Evolutionary conservation across 768 basidiomycete genomes (phyloP), one percentile per base, ranked within the genome.

Genomic region (Mycena galopus): DNA sequence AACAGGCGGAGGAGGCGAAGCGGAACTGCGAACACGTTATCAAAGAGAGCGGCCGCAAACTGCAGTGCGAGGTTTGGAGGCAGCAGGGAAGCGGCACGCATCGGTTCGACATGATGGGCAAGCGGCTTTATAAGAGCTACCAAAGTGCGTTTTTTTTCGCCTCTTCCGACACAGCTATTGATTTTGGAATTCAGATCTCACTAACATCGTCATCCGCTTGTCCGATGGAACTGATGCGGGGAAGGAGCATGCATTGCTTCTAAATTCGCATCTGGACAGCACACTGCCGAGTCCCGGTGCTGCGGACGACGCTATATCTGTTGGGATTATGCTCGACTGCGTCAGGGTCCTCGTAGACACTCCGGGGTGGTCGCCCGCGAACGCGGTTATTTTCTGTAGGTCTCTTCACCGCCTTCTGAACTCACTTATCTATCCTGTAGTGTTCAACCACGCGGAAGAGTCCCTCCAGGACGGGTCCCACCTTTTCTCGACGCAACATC

Each of bases 371-470:
- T 87, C 90, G 11, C 95, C 96, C 1, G 89, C 88, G 39, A 89
- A 95, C 77, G 87, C 95, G 10, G 87, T 95, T 72, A 87, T 99
- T 27, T 96, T 99, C 79, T 81, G 96, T 96, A 76, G 23, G 61
- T 21, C 44, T 9, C 1, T 30, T 14, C 29, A 14, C 23, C 8
- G 9, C 35, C 5, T 53, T 35, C n/a, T 30, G 50, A 29, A 51
- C 21, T 42, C 21, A 59, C 47, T 62, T 47, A 14, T 4, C 47
- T 14, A 7, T 21, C 8, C 14, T 44, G 53, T 72, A 96, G 95
- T 99, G 72, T 98, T 97, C 85, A 98, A 98, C 75, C 89, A 97
- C 72, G 97, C 93, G 14, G 97, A 99, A 81, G 97, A 99, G 79
- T 95, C 93, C 1, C 83, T 99, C 33, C 97, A 98, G 81, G 97